Base-by-base conservation (phyloP, 2,329 filamentous ascomycete genomes). In the Arthrobotrys pseudoclavata region DNA sequence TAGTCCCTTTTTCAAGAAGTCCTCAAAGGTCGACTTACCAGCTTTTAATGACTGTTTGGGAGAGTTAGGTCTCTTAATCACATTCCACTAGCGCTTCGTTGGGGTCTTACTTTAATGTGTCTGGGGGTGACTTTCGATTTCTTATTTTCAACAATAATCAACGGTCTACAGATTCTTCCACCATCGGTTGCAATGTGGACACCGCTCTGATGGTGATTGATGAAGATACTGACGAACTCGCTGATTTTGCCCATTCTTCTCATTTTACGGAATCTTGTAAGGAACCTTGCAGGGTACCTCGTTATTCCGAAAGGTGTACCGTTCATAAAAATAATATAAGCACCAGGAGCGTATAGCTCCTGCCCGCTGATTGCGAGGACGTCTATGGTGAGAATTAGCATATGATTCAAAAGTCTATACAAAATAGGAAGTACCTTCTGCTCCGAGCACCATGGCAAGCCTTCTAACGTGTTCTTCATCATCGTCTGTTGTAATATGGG, bases 101-200 rank as follows among this genome's bases (percentile, higher is more conserved):
- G 3, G 29, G 20, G 7, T 22, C 63, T 50, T 37, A 94, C 89
- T 80, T 92, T 89, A 13, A 99, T 86, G 82, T 97, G 94, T 62
- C 91, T 89, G 15, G 88, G 86, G 63, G 90, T 93, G 67, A 99
- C 90, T 82, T 91, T 94, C 15, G 95, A 91, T 82, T 91, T 90
- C 78, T 91, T 90, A 79, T 96, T 92, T 84, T 97, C 94, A 10
- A 98, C 95, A 55, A 99, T 92, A 80, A 99, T 97, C 79, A 98
- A 91, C 1, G 96, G 96, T 69, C 96, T 90, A 84, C 96, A 99
- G 79, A 99, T 97, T 69, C 96, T 91, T 10, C 96, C 96, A 86
- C 99, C 96, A 81, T 99, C 96, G 0, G 96, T 98, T 9, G 96
- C 96, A 80, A 99, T 94, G 81, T 98, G 94, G 1, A 99, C 93